Percentiles rank a stretch among this genome's conserved stretches.
These are phyloP conservation scores for Barbarea vulgaris DNA, from an alignment of 345 rosid species.

Conservation along the genomic window DNA sequence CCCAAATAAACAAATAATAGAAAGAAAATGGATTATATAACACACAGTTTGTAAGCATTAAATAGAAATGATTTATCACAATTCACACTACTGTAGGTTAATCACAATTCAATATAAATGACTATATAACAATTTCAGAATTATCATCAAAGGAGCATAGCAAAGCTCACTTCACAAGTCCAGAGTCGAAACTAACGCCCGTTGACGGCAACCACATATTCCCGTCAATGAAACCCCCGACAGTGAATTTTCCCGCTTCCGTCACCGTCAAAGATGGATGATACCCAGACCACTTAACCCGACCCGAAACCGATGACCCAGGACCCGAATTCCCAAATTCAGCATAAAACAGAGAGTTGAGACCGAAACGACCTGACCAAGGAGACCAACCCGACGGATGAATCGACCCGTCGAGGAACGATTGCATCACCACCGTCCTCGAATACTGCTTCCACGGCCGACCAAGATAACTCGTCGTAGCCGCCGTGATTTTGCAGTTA, in stretches of 20 bases:
- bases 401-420: slow-evolving; percentile 51
- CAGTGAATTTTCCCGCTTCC: slow-evolving; percentile 40
- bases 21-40: not conserved
- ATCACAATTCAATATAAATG: slow-evolving; percentile 10
- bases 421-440: slow-evolving; percentile 61
- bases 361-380: slow-evolving; percentile 45
- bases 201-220: slow-evolving; percentile 42
- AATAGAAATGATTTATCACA: not conserved
- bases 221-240: slow-evolving; percentile 34
- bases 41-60: not conserved
- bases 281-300: slow-evolving; percentile 56
- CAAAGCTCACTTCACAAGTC: slow-evolving; percentile 38
- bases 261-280: slow-evolving; percentile 39
- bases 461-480: slow-evolving; percentile 55
- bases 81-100: not conserved
- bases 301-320: slow-evolving; percentile 47
- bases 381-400: slow-evolving; percentile 60
- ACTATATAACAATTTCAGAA: not conserved
- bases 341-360: slow-evolving; percentile 48
- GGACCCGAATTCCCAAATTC: slow-evolving; percentile 56
- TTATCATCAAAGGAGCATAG: not conserved
- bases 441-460: slow-evolving; percentile 72
- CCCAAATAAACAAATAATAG: not conserved
- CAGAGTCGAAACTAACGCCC: slow-evolving; percentile 43
- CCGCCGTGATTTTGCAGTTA: slow-evolving; percentile 52